Evolutionary conservation across 306 rosid genomes (phyloP), one percentile per base, ranked within the genome.

Genomic region (Dryas octopetala): DNA sequence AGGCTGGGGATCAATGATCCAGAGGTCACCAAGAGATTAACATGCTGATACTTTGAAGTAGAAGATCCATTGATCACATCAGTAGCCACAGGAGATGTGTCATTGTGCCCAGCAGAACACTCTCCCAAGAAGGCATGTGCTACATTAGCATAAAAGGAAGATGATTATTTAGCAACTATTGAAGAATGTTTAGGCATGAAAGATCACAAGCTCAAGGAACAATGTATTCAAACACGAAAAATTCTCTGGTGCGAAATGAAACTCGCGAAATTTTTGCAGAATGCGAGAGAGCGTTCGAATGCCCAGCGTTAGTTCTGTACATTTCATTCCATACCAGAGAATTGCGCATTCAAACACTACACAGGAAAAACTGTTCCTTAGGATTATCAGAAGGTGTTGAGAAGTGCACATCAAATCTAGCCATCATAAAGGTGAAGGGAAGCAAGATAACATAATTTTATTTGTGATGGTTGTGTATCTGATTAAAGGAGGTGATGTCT

Each of bases 1-100:
- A 94, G 93, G 82, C 94, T 88, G 78, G 98, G 98, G 78, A 94
- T 82, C 89, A 94, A 76, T 16, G 96, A 86, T 17, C 98, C 97
- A 74, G 98, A 90, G 54, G 97, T 94, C 84, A 94, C 98, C 77
- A 94, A 78, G 83, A 94, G 80, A 85, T 94, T 86, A 66, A 94
- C 62, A 52, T 66, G 81, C 68, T 80, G 89, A 78, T 6, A 50
- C 41, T 78, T 87, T 70, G 73, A 73, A 80, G 81, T 74, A 73
- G 62, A 13, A 65, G 82, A 74, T 68, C 82, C 81, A 41, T 66
- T 64, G 77, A 78, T 79, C 74, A 83, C 74, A 76, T 85, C 77
- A 81, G 78, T 76, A 82, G 85, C 76, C 69, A 83, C 78, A 57
- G 62, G 74, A 65, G 87, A 77, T 44, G 75, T 55, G 0, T 83